Percentiles rank a stretch among this genome's conserved stretches.
Evolutionary conservation across 2,329 filamentous ascomycete species (phyloP).

Genomic region (Aureobasidium uvarum): DNA sequence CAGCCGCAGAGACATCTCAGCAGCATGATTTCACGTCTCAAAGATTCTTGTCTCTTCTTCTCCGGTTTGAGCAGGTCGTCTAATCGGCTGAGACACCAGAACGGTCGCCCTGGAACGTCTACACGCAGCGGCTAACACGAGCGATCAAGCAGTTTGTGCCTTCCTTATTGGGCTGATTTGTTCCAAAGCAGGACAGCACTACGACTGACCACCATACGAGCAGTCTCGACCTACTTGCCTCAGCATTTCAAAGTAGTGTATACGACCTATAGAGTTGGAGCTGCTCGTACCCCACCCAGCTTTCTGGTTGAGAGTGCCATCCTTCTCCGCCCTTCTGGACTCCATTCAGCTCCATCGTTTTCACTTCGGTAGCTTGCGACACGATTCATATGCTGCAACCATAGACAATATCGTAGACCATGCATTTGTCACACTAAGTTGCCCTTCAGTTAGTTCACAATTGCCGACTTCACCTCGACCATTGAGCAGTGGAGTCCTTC

Average conservation of each 20-base stretch:
- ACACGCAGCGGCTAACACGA: constrained; percentile 2
- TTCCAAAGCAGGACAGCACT: constrained; percentile 3
- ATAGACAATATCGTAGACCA: not conserved
- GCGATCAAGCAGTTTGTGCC: not conserved
- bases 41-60: not conserved
- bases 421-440: constrained; percentile 8
- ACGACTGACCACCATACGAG: not conserved
- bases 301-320: constrained; percentile 13
- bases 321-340: constrained; percentile 24
- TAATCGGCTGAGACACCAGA: constrained; percentile 9
- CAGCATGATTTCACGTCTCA: not conserved
- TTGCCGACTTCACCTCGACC: not conserved
- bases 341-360: constrained; percentile 19
- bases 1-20: not conserved
- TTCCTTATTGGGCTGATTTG: not conserved
- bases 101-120: constrained; percentile 21
- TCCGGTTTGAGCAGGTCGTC: not conserved
- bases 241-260: not conserved
- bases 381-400: not conserved
- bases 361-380: constrained; percentile 18
- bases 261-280: constrained; percentile 15
- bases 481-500: not conserved
- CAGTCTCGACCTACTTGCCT: constrained; percentile 5
- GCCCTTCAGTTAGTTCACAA: not conserved
- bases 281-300: constrained; percentile 1